phyloP scores from a whole-genome alignment of 2,329 filamentous ascomycete species.

The Dactylonectria estremocensis region DNA sequence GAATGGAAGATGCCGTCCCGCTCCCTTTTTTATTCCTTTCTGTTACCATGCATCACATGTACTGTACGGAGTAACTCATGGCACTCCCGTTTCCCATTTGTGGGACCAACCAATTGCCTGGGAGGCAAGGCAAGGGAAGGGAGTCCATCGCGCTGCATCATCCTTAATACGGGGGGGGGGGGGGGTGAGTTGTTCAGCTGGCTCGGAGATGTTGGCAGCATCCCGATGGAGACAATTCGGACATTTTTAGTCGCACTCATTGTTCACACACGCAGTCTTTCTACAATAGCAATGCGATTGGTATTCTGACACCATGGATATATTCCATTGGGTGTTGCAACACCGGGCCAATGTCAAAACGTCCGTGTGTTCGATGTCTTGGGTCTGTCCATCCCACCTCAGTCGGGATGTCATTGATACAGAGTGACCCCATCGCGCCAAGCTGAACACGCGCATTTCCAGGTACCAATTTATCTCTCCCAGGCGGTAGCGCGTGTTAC shows the following conservation, averaged over 20 bases:
- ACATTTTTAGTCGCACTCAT: too few relatives aligned
- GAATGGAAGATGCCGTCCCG: not conserved
- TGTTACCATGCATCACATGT: too few relatives aligned
- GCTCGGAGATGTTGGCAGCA: not conserved
- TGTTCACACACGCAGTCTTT: too few relatives aligned
- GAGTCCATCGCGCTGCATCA: not conserved
- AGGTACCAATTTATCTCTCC: conserved; percentile 11
- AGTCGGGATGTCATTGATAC: not conserved
- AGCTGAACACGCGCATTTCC: not conserved
- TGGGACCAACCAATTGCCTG: not conserved
- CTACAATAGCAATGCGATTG: too few relatives aligned
- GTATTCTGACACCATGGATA: too few relatives aligned
- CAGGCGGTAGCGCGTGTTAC: not conserved
- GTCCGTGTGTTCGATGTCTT: not conserved
- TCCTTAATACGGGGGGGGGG: not conserved
- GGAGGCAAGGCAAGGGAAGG: not conserved
- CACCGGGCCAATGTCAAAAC: not conserved
- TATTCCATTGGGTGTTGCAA: not conserved
- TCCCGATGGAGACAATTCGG: not conserved
- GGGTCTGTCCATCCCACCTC: not conserved
- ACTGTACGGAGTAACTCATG: not conserved
- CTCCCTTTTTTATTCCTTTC: conserved; percentile 4
- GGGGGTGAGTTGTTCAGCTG: not conserved
- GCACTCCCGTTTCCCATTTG: conserved; percentile 8
- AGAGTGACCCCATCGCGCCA: not conserved